These are phyloP conservation scores for Colletotrichum sp. DNA, from an alignment of 2,329 filamentous ascomycete species.

Conservation along the genomic window DNA sequence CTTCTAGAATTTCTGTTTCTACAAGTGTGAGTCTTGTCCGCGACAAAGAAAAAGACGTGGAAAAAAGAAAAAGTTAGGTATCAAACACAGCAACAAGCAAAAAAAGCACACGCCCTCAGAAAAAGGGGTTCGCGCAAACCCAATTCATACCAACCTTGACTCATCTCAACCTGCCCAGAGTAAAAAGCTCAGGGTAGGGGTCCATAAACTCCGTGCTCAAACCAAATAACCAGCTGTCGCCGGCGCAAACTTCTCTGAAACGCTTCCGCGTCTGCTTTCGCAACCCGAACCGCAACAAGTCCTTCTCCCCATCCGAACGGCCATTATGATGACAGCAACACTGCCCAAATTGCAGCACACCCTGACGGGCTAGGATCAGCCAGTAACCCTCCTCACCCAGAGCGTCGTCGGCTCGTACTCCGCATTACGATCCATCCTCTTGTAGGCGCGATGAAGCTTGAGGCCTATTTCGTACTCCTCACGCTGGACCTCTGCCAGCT, in stretches of 20 bases:
- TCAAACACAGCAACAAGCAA: neutral
- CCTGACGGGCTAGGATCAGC: conserved; percentile 34
- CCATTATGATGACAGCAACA: neutral
- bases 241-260: conserved; percentile 13
- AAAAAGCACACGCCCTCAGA: neutral
- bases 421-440: conserved; percentile 72
- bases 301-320: neutral
- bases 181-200: neutral
- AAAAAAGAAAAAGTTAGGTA: neutral
- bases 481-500: conserved; percentile 74
- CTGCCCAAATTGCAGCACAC: neutral
- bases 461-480: conserved; percentile 82
- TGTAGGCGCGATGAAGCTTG: conserved; percentile 76
- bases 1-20: neutral
- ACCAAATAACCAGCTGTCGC: neutral
- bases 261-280: neutral
- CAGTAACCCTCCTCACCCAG: conserved; percentile 81
- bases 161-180: neutral
- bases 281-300: neutral
- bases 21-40: neutral
- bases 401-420: conserved; percentile 70
- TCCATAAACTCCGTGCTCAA: conserved; percentile 4
- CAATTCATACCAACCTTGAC: neutral
- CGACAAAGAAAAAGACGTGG: neutral
- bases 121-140: neutral